Conservation (phyloP, 2,329 filamentous ascomycete genomes). For the Beauveria sp. region DNA sequence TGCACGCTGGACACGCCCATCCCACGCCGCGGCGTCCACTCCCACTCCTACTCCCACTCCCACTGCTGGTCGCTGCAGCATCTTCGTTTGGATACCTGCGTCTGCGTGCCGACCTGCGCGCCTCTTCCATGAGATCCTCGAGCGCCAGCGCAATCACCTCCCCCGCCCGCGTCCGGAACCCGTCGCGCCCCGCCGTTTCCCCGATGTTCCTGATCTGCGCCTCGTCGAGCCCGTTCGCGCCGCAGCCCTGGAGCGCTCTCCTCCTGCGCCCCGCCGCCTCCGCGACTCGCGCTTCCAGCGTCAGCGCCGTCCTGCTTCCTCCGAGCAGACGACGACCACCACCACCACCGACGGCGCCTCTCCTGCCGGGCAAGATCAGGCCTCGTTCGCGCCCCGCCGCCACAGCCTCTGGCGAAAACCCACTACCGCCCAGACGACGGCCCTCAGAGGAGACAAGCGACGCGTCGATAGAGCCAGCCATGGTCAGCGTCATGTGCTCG, state of each 20-base stretch:
- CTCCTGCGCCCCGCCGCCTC: constrained; percentile 50
- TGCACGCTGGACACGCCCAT: constrained; percentile 51
- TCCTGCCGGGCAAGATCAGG: constrained; percentile 46
- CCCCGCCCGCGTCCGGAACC: constrained; percentile 76
- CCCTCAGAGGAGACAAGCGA: constrained; percentile 75
- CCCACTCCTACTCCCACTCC: background rate
- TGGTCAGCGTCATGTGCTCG: constrained; percentile 67
- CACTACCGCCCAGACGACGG: constrained; percentile 58
- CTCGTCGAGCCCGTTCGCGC: constrained; percentile 59
- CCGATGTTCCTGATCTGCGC: constrained; percentile 57
- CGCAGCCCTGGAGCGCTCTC: constrained; percentile 65
- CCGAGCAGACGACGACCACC: constrained; percentile 8
- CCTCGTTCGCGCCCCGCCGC: constrained; percentile 57
- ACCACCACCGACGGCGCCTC: background rate
- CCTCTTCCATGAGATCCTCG: constrained; percentile 65
- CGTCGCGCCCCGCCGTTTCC: constrained; percentile 58
- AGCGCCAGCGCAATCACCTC: constrained; percentile 82
- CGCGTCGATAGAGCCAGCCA: constrained; percentile 86
- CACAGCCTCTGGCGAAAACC: constrained; percentile 2
- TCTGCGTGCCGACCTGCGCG: background rate
- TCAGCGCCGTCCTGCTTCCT: background rate
- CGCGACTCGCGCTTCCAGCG: background rate
- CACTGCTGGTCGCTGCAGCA: constrained; percentile 1
- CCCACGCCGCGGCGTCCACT: constrained; percentile 15
- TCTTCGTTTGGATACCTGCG: background rate